Percentiles rank a stretch among this genome's conserved stretches.
Conservation (phyloP, 2,329 filamentous ascomycete genomes). For the Epichloe brachyelytri region DNA sequence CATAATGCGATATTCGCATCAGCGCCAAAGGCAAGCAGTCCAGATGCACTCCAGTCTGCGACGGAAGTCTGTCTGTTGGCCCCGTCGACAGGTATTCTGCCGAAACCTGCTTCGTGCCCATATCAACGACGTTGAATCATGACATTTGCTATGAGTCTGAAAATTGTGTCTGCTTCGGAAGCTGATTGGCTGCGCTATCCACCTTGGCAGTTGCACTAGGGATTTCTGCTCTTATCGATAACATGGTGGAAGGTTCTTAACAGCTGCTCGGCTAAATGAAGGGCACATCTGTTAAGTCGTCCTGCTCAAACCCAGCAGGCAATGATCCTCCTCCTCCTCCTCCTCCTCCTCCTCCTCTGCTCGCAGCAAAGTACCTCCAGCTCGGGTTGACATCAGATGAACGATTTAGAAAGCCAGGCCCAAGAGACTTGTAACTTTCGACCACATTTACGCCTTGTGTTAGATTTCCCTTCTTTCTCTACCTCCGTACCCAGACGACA, state of each 20-base stretch:
- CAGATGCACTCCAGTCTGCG: constrained; percentile 71
- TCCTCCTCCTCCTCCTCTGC: not conserved
- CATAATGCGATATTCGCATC: constrained; percentile 83
- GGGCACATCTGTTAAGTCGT: not conserved
- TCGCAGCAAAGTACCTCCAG: not conserved
- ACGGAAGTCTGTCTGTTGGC: constrained; percentile 83
- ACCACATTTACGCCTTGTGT: not conserved
- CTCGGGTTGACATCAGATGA: not conserved
- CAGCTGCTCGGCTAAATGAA: not conserved
- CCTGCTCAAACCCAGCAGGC: not conserved
- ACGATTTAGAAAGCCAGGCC: not conserved
- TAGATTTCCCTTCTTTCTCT: not conserved
- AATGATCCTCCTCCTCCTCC: not conserved
- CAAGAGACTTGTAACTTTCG: not conserved
- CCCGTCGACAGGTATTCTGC: constrained; percentile 53
- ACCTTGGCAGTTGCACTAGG: not conserved
- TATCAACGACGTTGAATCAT: constrained; percentile 9
- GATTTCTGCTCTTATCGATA: constrained; percentile 2
- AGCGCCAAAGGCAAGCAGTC: constrained; percentile 75
- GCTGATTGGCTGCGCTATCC: constrained; percentile 22
- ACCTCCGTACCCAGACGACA: not conserved
- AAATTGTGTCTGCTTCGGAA: constrained; percentile 19
- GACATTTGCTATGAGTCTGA: constrained; percentile 17
- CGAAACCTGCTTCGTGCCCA: constrained; percentile 20
- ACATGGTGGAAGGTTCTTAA: not conserved